phyloP scores from a whole-genome alignment of 2,329 filamentous ascomycete species.

The Trichoderma sp. region DNA sequence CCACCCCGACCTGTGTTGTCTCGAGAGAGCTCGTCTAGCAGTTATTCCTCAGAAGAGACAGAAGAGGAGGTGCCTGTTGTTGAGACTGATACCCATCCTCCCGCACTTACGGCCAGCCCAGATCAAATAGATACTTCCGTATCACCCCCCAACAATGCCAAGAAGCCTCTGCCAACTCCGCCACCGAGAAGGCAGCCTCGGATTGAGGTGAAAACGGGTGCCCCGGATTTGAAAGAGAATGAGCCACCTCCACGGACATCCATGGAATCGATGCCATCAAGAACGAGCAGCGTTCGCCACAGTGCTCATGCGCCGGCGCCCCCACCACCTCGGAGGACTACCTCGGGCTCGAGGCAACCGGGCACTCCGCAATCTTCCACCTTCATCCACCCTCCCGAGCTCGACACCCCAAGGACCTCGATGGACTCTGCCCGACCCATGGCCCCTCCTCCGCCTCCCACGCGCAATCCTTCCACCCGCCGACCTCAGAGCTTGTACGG shows the following conservation, averaged over 20 bases:
- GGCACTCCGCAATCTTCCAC: conserved; percentile 27
- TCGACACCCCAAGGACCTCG: conserved; percentile 25
- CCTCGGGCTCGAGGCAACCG: conserved; percentile 39
- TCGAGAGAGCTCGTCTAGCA: not conserved
- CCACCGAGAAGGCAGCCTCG: conserved; percentile 50
- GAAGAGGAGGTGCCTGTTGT: not conserved
- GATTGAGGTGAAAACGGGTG: conserved; percentile 44
- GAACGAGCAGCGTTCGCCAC: conserved; percentile 48
- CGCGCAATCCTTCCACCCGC: conserved; percentile 46
- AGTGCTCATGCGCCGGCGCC: conserved; percentile 50
- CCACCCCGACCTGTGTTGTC: not conserved
- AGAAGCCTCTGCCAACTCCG: conserved; percentile 51
- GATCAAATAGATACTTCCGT: not conserved
- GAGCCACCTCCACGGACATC: conserved; percentile 51
- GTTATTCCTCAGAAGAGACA: not conserved
- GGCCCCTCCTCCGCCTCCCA: conserved; percentile 48
- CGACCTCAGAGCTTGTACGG: conserved; percentile 48
- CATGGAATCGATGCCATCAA: conserved; percentile 50
- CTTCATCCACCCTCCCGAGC: conserved; percentile 24
- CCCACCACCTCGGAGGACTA: conserved; percentile 56
- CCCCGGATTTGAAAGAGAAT: conserved; percentile 32
- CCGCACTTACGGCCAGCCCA: conserved; percentile 1
- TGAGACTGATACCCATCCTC: not conserved
- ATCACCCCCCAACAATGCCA: conserved; percentile 29
- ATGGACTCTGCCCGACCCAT: conserved; percentile 23